Conservation (phyloP, 805 yeast species). For the Tetrapisispora arboricola region DNA sequence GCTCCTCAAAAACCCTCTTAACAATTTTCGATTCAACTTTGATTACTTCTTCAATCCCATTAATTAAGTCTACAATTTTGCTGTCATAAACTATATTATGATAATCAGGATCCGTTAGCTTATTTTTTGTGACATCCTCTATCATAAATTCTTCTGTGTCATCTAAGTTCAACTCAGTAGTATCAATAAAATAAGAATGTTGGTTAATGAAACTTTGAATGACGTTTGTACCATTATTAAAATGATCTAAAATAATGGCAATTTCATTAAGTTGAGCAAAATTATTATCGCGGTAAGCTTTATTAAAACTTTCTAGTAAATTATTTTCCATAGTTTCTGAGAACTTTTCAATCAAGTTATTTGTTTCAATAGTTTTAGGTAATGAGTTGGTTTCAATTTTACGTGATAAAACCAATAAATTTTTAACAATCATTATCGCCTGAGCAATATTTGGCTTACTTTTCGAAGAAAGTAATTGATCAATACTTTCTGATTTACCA, state of each 20-base stretch:
- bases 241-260: slow-evolving; percentile 64
- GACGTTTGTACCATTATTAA: slow-evolving; percentile 77
- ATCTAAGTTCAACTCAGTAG: slow-evolving; percentile 23
- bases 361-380: slow-evolving; percentile 32
- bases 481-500: slow-evolving; percentile 43
- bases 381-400: slow-evolving; percentile 51
- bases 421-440: slow-evolving; percentile 62
- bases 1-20: slow-evolving; percentile 60
- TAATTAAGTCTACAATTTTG: slow-evolving; percentile 42
- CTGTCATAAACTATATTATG: slow-evolving; percentile 41
- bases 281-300: slow-evolving; percentile 62
- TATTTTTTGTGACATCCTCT: slow-evolving; percentile 46
- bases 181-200: slow-evolving; percentile 52
- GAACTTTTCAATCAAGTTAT: slow-evolving; percentile 47
- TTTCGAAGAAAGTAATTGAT: slow-evolving; percentile 39
- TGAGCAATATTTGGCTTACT: slow-evolving; percentile 42
- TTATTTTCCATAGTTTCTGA: slow-evolving; percentile 69
- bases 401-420: slow-evolving; percentile 51
- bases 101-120: slow-evolving; percentile 48
- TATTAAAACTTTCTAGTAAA: slow-evolving; percentile 58
- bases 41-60: slow-evolving; percentile 48
- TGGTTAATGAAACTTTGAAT: slow-evolving; percentile 74
- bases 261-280: slow-evolving; percentile 63
- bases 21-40: slow-evolving; percentile 67
- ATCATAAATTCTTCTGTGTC: slow-evolving; percentile 24